Conservation (phyloP, 257 asterid species). For the Penstemon newberryi region DNA sequence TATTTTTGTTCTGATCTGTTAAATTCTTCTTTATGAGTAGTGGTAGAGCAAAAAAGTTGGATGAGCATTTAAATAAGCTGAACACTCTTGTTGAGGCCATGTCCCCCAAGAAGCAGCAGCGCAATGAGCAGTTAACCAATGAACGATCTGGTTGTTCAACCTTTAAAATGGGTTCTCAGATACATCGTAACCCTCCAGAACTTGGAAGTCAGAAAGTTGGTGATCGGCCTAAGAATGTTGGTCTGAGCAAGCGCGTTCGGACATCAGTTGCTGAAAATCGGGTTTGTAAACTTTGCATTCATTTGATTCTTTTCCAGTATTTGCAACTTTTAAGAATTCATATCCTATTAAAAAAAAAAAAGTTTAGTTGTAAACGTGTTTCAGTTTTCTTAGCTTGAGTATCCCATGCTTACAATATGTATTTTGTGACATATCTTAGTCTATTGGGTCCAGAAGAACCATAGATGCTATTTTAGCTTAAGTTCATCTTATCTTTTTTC, state of each 20-base stretch:
- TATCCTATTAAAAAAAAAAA: conserved; percentile 3
- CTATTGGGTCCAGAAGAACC: background rate
- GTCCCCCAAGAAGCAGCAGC: conserved; percentile 74
- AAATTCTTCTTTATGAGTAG: conserved; percentile 47
- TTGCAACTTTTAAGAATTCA: conserved; percentile 11
- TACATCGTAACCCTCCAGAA: conserved; percentile 66
- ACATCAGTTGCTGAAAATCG: conserved; percentile 84
- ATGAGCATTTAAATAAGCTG: conserved; percentile 68
- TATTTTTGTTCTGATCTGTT: conserved; percentile 28
- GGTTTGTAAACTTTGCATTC: conserved; percentile 58
- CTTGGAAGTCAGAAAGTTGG: conserved; percentile 60
- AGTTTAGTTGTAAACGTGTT: conserved; percentile 3
- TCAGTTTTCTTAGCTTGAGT: conserved; percentile 4
- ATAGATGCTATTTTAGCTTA: background rate
- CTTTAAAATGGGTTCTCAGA: conserved; percentile 75
- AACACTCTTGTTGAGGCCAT: conserved; percentile 54
- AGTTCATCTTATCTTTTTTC: too few species aligned
- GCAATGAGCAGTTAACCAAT: conserved; percentile 59
- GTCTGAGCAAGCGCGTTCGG: conserved; percentile 80
- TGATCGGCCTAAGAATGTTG: conserved; percentile 77
- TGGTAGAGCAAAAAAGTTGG: conserved; percentile 76
- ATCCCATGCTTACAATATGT: background rate
- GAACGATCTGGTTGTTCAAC: conserved; percentile 71
- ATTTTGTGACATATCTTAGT: conserved; percentile 20
- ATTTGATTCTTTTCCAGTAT: conserved; percentile 29